Base-by-base conservation (phyloP, 2,329 filamentous ascomycete species). In the Hypocreales sp. region DNA sequence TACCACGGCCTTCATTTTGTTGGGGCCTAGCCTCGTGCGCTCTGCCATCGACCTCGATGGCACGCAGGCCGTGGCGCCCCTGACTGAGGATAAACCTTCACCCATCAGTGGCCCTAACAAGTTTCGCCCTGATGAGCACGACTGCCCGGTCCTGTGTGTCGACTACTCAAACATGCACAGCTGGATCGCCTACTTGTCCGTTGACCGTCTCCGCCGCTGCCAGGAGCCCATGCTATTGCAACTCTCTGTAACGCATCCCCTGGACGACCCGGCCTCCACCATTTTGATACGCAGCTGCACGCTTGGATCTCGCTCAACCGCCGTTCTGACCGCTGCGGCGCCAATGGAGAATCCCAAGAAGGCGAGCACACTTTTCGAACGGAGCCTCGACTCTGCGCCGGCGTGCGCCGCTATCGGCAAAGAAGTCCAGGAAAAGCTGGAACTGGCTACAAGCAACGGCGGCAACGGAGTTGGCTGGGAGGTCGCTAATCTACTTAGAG, bases 141-240 rank as follows among this genome's bases (percentile, higher is more conserved):
- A 42, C 17, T 40, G 34, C 15, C 39, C 36, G 2, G 32, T 36
- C 8, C 29, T 31, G 3, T 41, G 37, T 22, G 21, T 11, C 3
- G 36, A 41, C 28, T 38, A 39, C 18, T 15, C 35, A 14, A 42
- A 42, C 23, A 23, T 29, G 4, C 34, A 44, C 24, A 39, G 23
- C 8, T 44, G 35, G 40, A 40, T 30, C 20, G 20, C 34, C 13
- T 43, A 42, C 24, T 24, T 37, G 9, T 37, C 36, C 6, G 29
- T 36, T 24, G 26, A 35, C 5, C 36, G 39, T 12, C 35, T 43
- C 9, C 20, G 22, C 2, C 31, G 36, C 10, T 41, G 39, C 26
- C 8, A 37, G 5, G 14, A 22, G 7, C 28, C 24, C 7, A 26
- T 30, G 28, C 20, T 30, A 3, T 20, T 28, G 13, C 35, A 40